Base-by-base conservation (phyloP, 2,329 filamentous ascomycete species). In the Aspergillus sp. region DNA sequence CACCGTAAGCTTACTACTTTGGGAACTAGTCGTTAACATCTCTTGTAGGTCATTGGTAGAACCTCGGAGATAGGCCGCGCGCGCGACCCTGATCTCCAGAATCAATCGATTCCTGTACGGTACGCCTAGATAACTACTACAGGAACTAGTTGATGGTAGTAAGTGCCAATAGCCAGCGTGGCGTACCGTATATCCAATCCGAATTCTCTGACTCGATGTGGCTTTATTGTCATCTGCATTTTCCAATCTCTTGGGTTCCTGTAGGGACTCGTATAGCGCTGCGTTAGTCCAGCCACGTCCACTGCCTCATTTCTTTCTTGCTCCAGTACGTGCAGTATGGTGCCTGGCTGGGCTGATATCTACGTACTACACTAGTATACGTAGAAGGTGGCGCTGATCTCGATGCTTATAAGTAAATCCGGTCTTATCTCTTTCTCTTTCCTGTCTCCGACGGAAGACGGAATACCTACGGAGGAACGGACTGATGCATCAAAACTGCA, bases 181-280 rank as follows among this genome's bases (percentile, higher is more conserved):
- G 41, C 41, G 41, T 44, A n/a, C 41, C 41, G 30, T 36, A 50
- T 30, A 50, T 50, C 27, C 15, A 50, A 50, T 50, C 41, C 27
- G 15, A 17, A 50, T 25, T n/a, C 15, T 25, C 25, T 50, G 23
- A 50, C 47, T 50, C 47, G 47, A 17, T 36, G 30, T 36, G 10
- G 30, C 30, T 36, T 13, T 36, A 36, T 36, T 36, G 30, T 13
- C 30, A 13, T 36, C 30, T 11, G 5, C 30, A 36, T 44, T 44
- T 21, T 21, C 17, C 15, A n/a, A 39, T 27, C 21, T 30, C 32
- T 54, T 54, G 7, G 52, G 44, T 11, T 42, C 21, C 53, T 55
- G 53, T 55, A 55, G 53, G 53, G 53, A 55, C 53, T 55, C 53
- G 53, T 55, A 55, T 55, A 55, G 39, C 27, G 30, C 39, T 55